Base-by-base conservation (phyloP, 148 eudicot species). In the Polygonum maritimum region DNA sequence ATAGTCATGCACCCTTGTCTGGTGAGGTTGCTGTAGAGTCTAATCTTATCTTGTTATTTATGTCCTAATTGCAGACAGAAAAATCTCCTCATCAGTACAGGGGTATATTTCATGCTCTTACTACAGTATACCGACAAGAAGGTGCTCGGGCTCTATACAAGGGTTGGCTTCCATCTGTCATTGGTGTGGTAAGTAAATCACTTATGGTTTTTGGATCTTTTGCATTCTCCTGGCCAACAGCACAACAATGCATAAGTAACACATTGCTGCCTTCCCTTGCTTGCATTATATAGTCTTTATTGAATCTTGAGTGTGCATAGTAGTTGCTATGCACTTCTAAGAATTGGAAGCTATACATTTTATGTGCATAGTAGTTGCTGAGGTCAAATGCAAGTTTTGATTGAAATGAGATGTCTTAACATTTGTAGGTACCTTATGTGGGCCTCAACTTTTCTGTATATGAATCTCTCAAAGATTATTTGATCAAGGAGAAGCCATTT, bases 101-200 rank as follows among this genome's bases (percentile, higher is more conserved):
- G 72, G 98, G 98, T 69, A 93, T 93, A 15, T 86, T 80, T 71
- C 91, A 94, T 90, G 97, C 98, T 77, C 87, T 94, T 65, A 73
- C 74, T 22, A 88, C 97, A 49, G 92, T 91, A 72, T 77, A 87
- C 15, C 84, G 84, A 44, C 91, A 94, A 80, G 98, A 93, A 84
- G 97, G 97, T 22, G 84, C 90, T 4, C 90, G 97, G 19, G 97
- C 97, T 51, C 73, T 91, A 76, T 91, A 93, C 84, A 93, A 86
- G 79, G 98, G 98, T 51, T 94, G 98, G 94, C 94, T 94, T 72
- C 98, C 98, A 81, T 94, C 98, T 55, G 97, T 94, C 39, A 94
- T 94, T 19, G 98, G 97, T 76, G 94, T 94, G 85, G 98, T 93
- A 85, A 88, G 94, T 87, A 60, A 40, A 77, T 62, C 21, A 3